A percentile compares a stretch with the other conserved stretches of the same genome.
Evolutionary conservation across 768 basidiomycete genomes (phyloP).

Genomic region (Mycena albidolilacea): DNA sequence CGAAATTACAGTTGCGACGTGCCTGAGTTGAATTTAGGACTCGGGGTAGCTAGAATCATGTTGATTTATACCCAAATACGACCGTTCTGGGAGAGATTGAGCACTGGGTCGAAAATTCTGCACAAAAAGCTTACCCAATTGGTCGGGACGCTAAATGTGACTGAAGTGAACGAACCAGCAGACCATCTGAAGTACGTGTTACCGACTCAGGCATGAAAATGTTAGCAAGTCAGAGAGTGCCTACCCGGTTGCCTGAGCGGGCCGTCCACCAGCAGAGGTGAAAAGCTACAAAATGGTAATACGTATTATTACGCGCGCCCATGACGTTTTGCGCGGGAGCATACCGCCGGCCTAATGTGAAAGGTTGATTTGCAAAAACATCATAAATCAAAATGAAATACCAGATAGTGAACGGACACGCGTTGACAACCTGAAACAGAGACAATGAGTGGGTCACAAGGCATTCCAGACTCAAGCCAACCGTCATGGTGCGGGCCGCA

Average conservation of each 20-base stretch:
- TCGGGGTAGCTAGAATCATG: too few species aligned
- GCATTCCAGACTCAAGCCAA: not conserved
- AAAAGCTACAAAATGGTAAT: constrained; percentile 12
- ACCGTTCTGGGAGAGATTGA: constrained; percentile 12
- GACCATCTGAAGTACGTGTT: constrained; percentile 11
- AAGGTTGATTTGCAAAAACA: not conserved
- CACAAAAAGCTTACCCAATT: constrained; percentile 59
- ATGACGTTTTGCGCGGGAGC: not conserved
- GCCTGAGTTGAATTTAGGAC: constrained; percentile 1
- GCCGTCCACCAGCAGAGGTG: constrained; percentile 29
- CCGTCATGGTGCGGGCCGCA: constrained; percentile 23
- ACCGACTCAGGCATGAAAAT: too few species aligned
- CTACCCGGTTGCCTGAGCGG: constrained; percentile 29
- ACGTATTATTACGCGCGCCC: not conserved
- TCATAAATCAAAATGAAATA: constrained; percentile 40
- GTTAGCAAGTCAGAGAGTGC: not conserved
- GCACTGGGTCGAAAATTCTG: too few species aligned
- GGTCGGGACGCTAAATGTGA: constrained; percentile 60
- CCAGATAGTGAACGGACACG: constrained; percentile 36
- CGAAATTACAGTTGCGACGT: constrained; percentile 66
- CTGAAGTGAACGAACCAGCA: constrained; percentile 42
- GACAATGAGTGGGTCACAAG: too few species aligned
- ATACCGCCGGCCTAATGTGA: constrained; percentile 46
- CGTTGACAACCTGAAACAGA: constrained; percentile 18
- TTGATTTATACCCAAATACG: constrained; percentile 25